Percentiles rank a stretch among this genome's conserved stretches.
These are phyloP conservation scores for Thermothelomyces thermophilus DNA, from an alignment of 2,329 filamentous ascomycete species.

Conservation along the genomic window DNA sequence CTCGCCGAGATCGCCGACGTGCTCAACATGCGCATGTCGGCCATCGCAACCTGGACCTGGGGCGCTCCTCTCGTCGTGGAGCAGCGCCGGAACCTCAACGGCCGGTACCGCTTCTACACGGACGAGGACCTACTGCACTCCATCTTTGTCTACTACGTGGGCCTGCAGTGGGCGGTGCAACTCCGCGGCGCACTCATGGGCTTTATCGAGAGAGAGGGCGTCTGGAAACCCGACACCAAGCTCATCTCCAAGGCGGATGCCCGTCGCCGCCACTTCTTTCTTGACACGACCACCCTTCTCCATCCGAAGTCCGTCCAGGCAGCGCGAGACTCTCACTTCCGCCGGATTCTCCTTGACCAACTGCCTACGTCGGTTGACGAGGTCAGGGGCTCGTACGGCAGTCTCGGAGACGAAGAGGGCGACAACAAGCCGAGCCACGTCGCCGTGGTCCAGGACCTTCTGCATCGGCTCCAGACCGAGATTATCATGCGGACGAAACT, in stretches of 20 bases:
- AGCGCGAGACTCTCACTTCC: slow-evolving; percentile 33
- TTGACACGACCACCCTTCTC: slow-evolving; percentile 22
- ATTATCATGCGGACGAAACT: slow-evolving; percentile 43
- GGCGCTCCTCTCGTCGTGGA: slow-evolving; percentile 30
- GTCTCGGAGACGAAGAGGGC: slow-evolving; percentile 30
- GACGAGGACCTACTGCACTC: slow-evolving; percentile 43
- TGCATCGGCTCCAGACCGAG: slow-evolving; percentile 51
- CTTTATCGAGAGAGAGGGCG: slow-evolving; percentile 24
- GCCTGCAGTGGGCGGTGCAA: slow-evolving; percentile 31
- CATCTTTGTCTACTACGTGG: slow-evolving; percentile 37
- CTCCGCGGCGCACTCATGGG: slow-evolving; percentile 28
- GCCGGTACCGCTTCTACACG: slow-evolving; percentile 51
- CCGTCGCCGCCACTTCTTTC: slow-evolving; percentile 40
- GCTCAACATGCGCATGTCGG: slow-evolving; percentile 38
- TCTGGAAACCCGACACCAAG: slow-evolving; percentile 28
- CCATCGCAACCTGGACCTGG: slow-evolving; percentile 36
- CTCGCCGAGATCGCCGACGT: slow-evolving; percentile 39
- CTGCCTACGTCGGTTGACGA: slow-evolving; percentile 38
- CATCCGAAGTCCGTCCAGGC: slow-evolving; percentile 27
- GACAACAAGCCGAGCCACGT: slow-evolving; percentile 37
- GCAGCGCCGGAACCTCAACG: slow-evolving; percentile 37
- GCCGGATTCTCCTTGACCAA: slow-evolving; percentile 50
- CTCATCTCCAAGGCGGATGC: slow-evolving; percentile 30
- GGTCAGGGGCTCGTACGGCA: slow-evolving; percentile 32
- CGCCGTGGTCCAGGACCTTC: slow-evolving; percentile 48